Evolutionary conservation across 1,139 yeast genomes (phyloP), one percentile per base, ranked within the genome.

Genomic region (Yamadazyma membranifaciens): DNA sequence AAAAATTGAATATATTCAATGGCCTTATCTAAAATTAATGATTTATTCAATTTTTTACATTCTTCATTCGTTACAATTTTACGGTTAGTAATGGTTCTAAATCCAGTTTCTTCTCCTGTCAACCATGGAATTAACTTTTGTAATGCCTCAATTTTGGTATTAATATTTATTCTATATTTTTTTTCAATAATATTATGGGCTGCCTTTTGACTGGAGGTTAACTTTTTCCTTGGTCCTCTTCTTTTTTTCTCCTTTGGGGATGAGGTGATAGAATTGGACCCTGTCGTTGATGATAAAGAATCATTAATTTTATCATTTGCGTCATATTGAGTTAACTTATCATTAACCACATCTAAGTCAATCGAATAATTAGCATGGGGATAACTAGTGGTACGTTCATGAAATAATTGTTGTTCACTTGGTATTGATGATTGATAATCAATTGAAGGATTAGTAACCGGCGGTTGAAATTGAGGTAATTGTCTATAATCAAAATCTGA

Each of bases 161-260:
- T 83, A 53, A 83, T 83, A 57, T 82, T 83, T 44, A 82, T 81
- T 56, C 91, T 67, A 59, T 83, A 83, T 48, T 81, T 77, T 56
- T 83, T 81, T 55, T 79, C 88, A 47, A 82, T 81, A 55, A 78
- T 78, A 59, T 81, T 81, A 55, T 83, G 89, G 0, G 87, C 87
- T 52, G 80, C 80, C 50, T 82, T 81, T 60, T 83, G 88, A 46
- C 75, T 71, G 6, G 72, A 68, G 3, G 84, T 79, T 43, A 80
- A 60, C 57, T 81, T 73, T 61, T 79, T 79, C 53, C 84, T 65
- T 38, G 80, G 74, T 1, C 78, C 73, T 52, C 80, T 67, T 56
- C 67, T 75, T 59, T 45, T 45, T 16, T 47, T 14, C 10, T 24
- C 28, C 27, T 37, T 6, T 10, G 12, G 11, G 6, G 12, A 4